Conservation (phyloP, 345 rosid species). For the Corymbia maculata region DNA sequence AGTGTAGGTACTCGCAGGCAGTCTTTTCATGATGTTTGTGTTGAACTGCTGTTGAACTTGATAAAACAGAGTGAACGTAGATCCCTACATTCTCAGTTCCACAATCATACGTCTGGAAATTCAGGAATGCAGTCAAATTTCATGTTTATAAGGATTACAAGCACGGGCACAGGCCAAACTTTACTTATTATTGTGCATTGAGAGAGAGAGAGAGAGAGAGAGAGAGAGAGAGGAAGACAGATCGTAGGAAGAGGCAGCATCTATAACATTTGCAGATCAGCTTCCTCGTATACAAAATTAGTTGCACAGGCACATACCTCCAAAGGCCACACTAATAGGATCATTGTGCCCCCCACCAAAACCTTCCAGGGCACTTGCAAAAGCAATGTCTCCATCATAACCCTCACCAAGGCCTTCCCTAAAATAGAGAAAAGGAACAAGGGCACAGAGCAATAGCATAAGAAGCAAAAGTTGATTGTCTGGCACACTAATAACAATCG, state of each 20-base stretch:
- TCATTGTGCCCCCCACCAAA: slow-evolving; percentile 99
- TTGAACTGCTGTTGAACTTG: not conserved
- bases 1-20: not conserved
- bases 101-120: not conserved
- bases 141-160: not conserved
- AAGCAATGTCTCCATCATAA: not conserved
- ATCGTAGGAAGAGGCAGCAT: not conserved
- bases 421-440: slow-evolving; percentile 10
- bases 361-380: slow-evolving; percentile 3
- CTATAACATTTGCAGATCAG: not conserved
- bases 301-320: slow-evolving; percentile 40
- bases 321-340: slow-evolving; percentile 97
- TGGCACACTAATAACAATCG: not conserved
- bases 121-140: not conserved
- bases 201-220: no score
- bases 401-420: slow-evolving; percentile 67
- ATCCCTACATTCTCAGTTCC: not conserved
- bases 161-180: not conserved
- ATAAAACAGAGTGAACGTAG: not conserved
- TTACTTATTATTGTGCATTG: not conserved
- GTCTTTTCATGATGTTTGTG: not conserved
- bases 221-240: not conserved
- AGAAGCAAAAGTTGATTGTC: not conserved
- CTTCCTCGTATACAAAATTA: not conserved
- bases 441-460: not conserved